Percentiles rank a stretch among this genome's conserved stretches.
These are phyloP conservation scores for Biscogniauxia sp. DNA, from an alignment of 2,329 filamentous ascomycete genomes.

Conservation along the genomic window DNA sequence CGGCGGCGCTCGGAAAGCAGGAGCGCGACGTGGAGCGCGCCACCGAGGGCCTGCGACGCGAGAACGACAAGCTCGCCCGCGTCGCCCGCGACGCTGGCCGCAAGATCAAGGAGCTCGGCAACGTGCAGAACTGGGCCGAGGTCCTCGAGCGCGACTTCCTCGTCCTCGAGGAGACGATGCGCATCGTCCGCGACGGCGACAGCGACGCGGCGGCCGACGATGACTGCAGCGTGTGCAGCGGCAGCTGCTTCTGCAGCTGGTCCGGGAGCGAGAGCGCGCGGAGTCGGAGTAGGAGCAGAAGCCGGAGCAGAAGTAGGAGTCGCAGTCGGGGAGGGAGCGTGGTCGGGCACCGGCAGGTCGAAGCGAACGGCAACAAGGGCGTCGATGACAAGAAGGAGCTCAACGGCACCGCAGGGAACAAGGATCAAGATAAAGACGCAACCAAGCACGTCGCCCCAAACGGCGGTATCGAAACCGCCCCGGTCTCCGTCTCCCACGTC, in stretches of 20 bases:
- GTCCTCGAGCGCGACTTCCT: slow-evolving; percentile 69
- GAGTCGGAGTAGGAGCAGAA: slow-evolving; percentile 30
- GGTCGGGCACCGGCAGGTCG: slow-evolving; percentile 4
- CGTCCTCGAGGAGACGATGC: slow-evolving; percentile 62
- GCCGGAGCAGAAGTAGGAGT: slow-evolving; percentile 33
- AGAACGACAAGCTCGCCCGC: slow-evolving; percentile 64
- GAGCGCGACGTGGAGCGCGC: slow-evolving; percentile 63
- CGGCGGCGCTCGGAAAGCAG: slow-evolving; percentile 62
- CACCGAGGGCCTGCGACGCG: slow-evolving; percentile 57
- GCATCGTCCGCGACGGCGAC: slow-evolving; percentile 43
- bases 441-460: background rate
- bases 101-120: slow-evolving; percentile 70
- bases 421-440: slow-evolving; percentile 15
- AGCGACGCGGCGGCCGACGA: slow-evolving; percentile 29
- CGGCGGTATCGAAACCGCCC: slow-evolving; percentile 1
- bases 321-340: slow-evolving; percentile 33
- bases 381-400: slow-evolving; percentile 6
- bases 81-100: slow-evolving; percentile 62
- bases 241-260: slow-evolving; percentile 15
- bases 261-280: slow-evolving; percentile 22
- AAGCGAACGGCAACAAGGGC: background rate
- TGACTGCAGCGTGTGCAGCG: slow-evolving; percentile 28
- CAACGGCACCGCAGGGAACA: slow-evolving; percentile 5
- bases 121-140: slow-evolving; percentile 86
- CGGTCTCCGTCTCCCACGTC: slow-evolving; percentile 1